Conservation (phyloP, 2,329 filamentous ascomycete species). For the Aspergillus luchuensis region DNA sequence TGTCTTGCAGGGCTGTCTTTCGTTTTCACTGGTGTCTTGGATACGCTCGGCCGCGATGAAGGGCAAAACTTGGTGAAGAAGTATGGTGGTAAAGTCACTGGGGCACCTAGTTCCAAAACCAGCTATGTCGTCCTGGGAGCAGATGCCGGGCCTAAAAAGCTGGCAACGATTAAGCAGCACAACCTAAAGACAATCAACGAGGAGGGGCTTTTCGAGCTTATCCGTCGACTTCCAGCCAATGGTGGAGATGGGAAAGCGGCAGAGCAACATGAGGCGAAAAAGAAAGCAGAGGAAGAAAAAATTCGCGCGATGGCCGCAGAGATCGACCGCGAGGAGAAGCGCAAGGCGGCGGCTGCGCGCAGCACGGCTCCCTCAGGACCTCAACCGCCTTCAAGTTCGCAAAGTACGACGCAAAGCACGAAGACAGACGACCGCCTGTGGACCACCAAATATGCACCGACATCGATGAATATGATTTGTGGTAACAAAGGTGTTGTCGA, state of each 20-base stretch:
- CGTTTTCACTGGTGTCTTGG: constrained; percentile 89
- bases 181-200: constrained; percentile 92
- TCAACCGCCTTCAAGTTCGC: constrained; percentile 48
- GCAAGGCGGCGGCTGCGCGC: constrained; percentile 28
- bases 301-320: constrained; percentile 77
- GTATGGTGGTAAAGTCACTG: constrained; percentile 89
- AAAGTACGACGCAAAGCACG: constrained; percentile 43
- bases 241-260: constrained; percentile 88
- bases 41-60: constrained; percentile 79
- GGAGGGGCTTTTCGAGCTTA: constrained; percentile 84
- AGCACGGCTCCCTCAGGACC: constrained; percentile 49
- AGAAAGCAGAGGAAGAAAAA: constrained; percentile 80
- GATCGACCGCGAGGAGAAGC: constrained; percentile 79
- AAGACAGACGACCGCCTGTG: constrained; percentile 69
- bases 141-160: constrained; percentile 91
- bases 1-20: constrained; percentile 88
- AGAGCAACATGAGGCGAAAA: constrained; percentile 80
- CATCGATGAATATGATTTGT: constrained; percentile 81
- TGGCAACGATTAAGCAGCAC: constrained; percentile 78
- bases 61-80: constrained; percentile 84
- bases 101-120: constrained; percentile 86
- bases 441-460: constrained; percentile 94
- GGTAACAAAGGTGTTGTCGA: constrained; percentile 92
- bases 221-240: constrained; percentile 76
- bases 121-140: constrained; percentile 87